phyloP scores from a whole-genome alignment of 2,329 filamentous ascomycete genomes.

The Dothideomycetidae sp. region DNA sequence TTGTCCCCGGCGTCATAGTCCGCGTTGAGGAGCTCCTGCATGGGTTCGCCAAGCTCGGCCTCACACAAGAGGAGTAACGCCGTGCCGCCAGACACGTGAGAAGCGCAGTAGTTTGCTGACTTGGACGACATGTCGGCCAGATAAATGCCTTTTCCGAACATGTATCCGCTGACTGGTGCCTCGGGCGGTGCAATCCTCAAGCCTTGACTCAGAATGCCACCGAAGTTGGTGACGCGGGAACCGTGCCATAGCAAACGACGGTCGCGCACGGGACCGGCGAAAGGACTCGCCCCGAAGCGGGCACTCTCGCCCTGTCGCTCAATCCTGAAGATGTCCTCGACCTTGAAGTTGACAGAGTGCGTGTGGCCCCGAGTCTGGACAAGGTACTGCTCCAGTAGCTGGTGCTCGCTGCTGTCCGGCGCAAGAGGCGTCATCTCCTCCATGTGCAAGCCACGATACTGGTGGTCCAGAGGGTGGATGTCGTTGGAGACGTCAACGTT shows the following conservation, averaged over 20 bases:
- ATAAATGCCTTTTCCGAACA: slow-evolving; percentile 86
- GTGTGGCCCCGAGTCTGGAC: slow-evolving; percentile 50
- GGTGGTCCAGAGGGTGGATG: slow-evolving; percentile 54
- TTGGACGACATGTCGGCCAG: slow-evolving; percentile 76
- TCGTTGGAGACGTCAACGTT: slow-evolving; percentile 33
- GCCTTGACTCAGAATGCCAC: slow-evolving; percentile 75
- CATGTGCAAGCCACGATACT: slow-evolving; percentile 57
- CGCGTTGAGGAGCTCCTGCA: slow-evolving; percentile 46
- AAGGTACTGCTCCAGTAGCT: slow-evolving; percentile 52
- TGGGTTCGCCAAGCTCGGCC: slow-evolving; percentile 63
- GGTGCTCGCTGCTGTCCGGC: slow-evolving; percentile 46
- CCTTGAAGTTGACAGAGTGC: slow-evolving; percentile 44
- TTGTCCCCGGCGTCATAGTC: slow-evolving; percentile 50
- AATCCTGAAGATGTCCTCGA: slow-evolving; percentile 71
- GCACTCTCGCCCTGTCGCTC: slow-evolving; percentile 57
- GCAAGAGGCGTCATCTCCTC: slow-evolving; percentile 62
- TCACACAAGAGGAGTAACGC: slow-evolving; percentile 73
- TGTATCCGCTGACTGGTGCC: slow-evolving; percentile 48
- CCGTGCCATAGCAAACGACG: slow-evolving; percentile 78
- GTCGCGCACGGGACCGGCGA: slow-evolving; percentile 43
- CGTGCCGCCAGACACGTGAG: slow-evolving; percentile 42
- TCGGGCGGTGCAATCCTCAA: slow-evolving; percentile 80
- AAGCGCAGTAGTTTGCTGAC: slow-evolving; percentile 61
- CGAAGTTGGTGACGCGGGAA: slow-evolving; percentile 69
- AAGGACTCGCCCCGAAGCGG: slow-evolving; percentile 48